Evolutionary conservation across 1,284 basidiomycete genomes (phyloP), one percentile per base, ranked within the genome.

Genomic region (Ganoderma sinense): DNA sequence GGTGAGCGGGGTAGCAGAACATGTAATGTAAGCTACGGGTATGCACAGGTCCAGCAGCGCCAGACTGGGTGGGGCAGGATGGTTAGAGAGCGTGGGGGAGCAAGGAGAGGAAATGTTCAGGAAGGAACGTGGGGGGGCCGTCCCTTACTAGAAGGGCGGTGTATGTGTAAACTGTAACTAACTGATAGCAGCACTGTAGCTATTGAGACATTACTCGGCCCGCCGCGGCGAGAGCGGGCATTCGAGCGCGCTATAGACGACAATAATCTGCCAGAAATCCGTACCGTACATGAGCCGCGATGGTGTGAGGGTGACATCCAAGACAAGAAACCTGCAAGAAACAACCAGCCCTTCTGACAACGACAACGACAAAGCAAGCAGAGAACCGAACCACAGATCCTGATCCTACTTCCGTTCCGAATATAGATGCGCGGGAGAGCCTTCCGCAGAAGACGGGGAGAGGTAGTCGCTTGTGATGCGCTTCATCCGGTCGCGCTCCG

Each of bases 401-500:
- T 36, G 36, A n/a, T 48, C n/a, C 45, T 56, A 56, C 67, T 56
- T 31, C 45, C 68, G 68, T 1, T 29, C 51, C 39, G 69, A 48
- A 26, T 64, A 23, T 4, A 23, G 20, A 36, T 26, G 23, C 20
- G 45, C 72, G 23, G 72, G 72, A 66, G 72, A 71, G 68, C 36
- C 36, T 36, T 58, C 69, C 68, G 72, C 64, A 39, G 70, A 66
- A 33, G 72, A 73, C 6, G 56, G 56, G 51, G 67, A 68, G 64
- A 76, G 77, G 62, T 78, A 77, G 73, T 78, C 80, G 64, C 67
- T 85, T 66, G 93, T 88, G 77, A 94, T 93, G 79, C 88, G 84
- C 82, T 86, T 90, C 76, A 94, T 85, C 53, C 87, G 89, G 76
- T 92, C 90, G 82, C 88, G 90, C 81, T 94, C 86, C 65, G 88